A percentile compares a stretch with the other conserved stretches of the same genome.
Conservation (phyloP, 805 yeast species). For the Candida nonsorbophila region DNA sequence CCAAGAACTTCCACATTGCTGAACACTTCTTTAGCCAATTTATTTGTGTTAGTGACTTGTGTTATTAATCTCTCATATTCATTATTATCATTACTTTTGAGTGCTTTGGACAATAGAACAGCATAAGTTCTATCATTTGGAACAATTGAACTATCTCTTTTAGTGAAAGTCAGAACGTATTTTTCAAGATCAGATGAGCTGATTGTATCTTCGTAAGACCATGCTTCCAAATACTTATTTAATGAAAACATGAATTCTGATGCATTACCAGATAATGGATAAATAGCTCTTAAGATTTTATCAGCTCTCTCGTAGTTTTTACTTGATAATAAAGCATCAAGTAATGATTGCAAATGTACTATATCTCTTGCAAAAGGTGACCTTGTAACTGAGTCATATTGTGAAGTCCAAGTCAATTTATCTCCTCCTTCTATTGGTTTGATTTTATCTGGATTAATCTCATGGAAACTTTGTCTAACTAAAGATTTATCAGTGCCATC, state of each 20-base stretch:
- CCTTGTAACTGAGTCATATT: conserved; percentile 35
- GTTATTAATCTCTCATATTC: conserved; percentile 10
- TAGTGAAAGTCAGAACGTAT: conserved; percentile 29
- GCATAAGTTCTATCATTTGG: conserved; percentile 60
- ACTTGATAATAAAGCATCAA: conserved; percentile 72
- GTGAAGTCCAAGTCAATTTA: conserved; percentile 31
- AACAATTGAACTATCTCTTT: conserved; percentile 10
- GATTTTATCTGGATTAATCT: too few species aligned
- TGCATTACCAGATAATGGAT: conserved; percentile 36
- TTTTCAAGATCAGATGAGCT: conserved; percentile 38
- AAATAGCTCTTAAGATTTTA: conserved; percentile 57
- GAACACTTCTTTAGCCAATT: conserved; percentile 21
- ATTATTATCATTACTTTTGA: conserved; percentile 7
- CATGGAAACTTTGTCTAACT: too few species aligned
- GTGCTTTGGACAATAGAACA: conserved; percentile 44
- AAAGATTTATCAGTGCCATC: too few species aligned
- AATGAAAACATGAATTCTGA: conserved; percentile 58
- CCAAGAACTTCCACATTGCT: conserved; percentile 51
- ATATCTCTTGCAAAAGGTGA: conserved; percentile 50
- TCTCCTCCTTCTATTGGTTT: conserved; percentile 5
- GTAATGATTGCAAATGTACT: conserved; percentile 65
- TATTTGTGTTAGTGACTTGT: conserved; percentile 4
- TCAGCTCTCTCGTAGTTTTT: conserved; percentile 67
- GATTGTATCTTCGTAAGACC: conserved; percentile 34
- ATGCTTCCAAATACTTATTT: conserved; percentile 53